Base-by-base conservation (phyloP, 768 basidiomycete genomes). In the Grammothele lineata region DNA sequence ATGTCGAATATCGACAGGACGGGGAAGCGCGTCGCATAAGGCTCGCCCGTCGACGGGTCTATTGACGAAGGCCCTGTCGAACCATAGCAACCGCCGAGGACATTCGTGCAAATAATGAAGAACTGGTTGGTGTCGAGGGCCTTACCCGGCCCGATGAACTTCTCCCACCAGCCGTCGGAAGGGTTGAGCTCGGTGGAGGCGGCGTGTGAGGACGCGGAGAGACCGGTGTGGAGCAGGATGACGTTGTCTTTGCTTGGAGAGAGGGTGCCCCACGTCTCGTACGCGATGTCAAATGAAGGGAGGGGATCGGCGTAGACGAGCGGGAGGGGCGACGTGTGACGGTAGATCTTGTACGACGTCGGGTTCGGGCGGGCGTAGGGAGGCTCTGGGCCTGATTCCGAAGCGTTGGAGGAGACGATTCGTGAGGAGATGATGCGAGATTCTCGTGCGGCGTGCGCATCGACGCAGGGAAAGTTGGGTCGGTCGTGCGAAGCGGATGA, bases 251-350 rank as follows among this genome's bases (percentile, higher is more conserved):
- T 76, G 6, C 69, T 57, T 0, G 85, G 71, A 19, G 88, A 87
- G 36, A 98, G 84, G 2, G 79, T 80, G 2, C 96, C 96, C 96
- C 96, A 99, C 0, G 96, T 91, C 71, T 99, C 96, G 74, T 98
- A 99, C 0, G 96, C 96, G 48, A 98, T 78, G 55, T 91, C 80
- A 56, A 92, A 84, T 6, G 81, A 69, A 1, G 85, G 79, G 0
- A 95, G 73, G 1, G 77, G 70, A 2, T 64, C 56, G 1, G 70
- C 51, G 54, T 83, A 83, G 5, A 81, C 75, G 23, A 95, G 75
- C 0, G 75, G 71, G n/a, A 95, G 69, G 0, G 87, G 83, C 2
- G 57, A 55, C 0, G 63, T 53, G 57, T 89, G 83, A 50, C 77
- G 77, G 61, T 85, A 94, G 21, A 76, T 65, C 33, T 76, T 67